These are phyloP conservation scores for Colletotrichum destructivum DNA, from an alignment of 2,329 filamentous ascomycete genomes.

Conservation along the genomic window DNA sequence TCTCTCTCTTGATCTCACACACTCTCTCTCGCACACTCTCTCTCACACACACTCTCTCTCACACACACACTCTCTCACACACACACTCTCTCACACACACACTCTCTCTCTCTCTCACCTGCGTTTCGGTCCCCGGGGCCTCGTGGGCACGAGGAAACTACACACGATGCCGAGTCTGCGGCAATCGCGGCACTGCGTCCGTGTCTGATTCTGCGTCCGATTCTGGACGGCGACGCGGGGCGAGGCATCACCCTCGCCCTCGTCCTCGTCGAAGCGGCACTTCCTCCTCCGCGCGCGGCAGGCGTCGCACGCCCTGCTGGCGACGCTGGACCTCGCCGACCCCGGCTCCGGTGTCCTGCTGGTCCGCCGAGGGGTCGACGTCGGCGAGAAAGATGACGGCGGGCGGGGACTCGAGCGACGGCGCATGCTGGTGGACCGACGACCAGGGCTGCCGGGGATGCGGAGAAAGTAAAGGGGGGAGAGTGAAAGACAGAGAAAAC, in stretches of 20 bases:
- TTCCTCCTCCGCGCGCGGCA: conserved; percentile 46
- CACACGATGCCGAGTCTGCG: conserved; percentile 44
- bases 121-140: conserved; percentile 46
- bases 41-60: too few species aligned
- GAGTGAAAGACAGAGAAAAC: neutral
- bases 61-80: too few species aligned
- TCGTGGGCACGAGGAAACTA: conserved; percentile 46
- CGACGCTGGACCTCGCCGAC: conserved; percentile 31
- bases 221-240: neutral
- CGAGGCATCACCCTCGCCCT: neutral
- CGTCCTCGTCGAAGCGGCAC: conserved; percentile 41
- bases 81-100: too few species aligned
- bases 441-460: conserved; percentile 18
- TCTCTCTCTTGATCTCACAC: too few species aligned
- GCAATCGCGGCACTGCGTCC: conserved; percentile 43
- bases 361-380: conserved; percentile 3
- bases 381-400: conserved; percentile 17
- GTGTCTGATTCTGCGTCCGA: neutral
- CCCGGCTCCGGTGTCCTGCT: conserved; percentile 24
- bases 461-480: conserved; percentile 2
- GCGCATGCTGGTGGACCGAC: conserved; percentile 32
- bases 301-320: conserved; percentile 47
- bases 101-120: conserved; percentile 37
- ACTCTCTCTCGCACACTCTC: too few species aligned
- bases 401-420: conserved; percentile 21